phyloP scores from a whole-genome alignment of 169 alveolate genomes.

The Cryptosporidium tyzzeri region DNA sequence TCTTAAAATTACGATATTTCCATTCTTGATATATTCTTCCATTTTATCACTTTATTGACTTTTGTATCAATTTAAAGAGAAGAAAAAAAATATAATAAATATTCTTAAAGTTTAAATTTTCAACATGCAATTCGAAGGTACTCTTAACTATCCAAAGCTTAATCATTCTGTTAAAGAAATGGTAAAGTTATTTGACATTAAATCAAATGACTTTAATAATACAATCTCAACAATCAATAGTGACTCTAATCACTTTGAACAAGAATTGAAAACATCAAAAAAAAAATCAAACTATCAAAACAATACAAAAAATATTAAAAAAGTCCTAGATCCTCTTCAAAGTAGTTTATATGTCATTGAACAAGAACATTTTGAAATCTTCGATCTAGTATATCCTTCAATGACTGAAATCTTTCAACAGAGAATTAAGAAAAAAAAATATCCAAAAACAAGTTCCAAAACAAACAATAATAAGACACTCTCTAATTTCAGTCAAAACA shows the following conservation, averaged over 20 bases:
- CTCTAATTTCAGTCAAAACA: background rate
- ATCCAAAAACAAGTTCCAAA: background rate
- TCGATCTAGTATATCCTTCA: background rate
- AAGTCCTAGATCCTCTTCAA: background rate
- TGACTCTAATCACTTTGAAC: background rate
- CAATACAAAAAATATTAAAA: too few species aligned
- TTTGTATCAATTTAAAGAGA: background rate
- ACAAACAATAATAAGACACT: background rate
- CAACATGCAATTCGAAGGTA: background rate
- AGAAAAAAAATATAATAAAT: too few species aligned
- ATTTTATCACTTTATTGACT: background rate
- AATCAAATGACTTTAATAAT: constrained; percentile 5
- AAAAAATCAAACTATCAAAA: background rate
- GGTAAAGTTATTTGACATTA: background rate
- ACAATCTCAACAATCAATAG: constrained; percentile 49
- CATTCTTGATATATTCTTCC: background rate
- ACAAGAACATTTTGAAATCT: constrained; percentile 1
- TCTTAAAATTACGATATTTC: background rate
- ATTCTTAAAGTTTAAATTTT: background rate
- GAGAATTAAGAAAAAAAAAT: background rate
- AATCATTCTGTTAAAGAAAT: background rate
- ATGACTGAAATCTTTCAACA: background rate
- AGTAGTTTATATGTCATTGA: background rate
- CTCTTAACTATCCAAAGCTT: background rate
- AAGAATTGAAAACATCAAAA: background rate